These are phyloP conservation scores for Nephelium lappaceum DNA, from an alignment of 345 rosid species.

Conservation along the genomic window DNA sequence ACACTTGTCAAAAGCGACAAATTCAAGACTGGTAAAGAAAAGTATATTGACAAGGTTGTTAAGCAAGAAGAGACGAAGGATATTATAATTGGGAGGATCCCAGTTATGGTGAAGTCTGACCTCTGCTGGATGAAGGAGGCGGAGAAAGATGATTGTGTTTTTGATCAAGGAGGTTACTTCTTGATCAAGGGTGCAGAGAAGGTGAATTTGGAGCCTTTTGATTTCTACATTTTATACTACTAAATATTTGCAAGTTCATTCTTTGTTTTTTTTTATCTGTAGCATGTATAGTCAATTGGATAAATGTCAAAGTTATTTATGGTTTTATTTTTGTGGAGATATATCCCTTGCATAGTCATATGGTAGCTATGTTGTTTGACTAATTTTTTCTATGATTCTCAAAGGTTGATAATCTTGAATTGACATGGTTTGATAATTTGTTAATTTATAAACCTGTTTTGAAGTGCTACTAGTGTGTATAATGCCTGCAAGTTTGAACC, in stretches of 20 bases:
- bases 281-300: neutral
- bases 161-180: conserved; percentile 91
- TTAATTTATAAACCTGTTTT: neutral
- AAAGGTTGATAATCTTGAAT: neutral
- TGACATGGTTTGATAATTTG: neutral
- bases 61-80: conserved; percentile 44
- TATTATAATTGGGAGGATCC: conserved; percentile 71
- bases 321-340: neutral
- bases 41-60: conserved; percentile 43
- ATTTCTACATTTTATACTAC: neutral
- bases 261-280: neutral
- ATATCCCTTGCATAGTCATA: neutral
- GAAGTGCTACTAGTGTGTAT: neutral
- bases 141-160: conserved; percentile 76
- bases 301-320: neutral
- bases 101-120: conserved; percentile 86
- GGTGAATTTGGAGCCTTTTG: conserved; percentile 41
- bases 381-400: neutral
- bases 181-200: conserved; percentile 93
- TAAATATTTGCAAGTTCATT: neutral
- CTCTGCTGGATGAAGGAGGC: conserved; percentile 67
- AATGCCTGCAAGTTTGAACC: neutral
- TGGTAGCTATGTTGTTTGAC: neutral
- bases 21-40: conserved; percentile 80
- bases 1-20: conserved; percentile 62